Base-by-base conservation (phyloP, 2,329 filamentous ascomycete genomes). In the Chrysoporthe deuterocubensis region DNA sequence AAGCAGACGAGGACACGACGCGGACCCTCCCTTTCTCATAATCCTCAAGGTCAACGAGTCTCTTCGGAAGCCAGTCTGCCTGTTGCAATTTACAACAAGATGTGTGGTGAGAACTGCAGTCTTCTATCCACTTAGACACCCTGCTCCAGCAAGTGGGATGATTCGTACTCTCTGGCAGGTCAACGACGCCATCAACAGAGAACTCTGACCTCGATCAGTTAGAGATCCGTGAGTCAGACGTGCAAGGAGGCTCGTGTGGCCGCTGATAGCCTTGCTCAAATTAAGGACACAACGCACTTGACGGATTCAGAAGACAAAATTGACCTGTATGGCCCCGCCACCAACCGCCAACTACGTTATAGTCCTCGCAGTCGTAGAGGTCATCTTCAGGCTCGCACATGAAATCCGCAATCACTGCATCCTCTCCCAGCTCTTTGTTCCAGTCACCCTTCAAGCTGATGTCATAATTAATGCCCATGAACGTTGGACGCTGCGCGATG, bases 31-130 rank as follows among this genome's bases (percentile, higher is more conserved):
- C 54, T 0, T 32, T 50, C 0, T 42, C 42, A 7, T 57, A 32
- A 0, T 52, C n/a, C 1, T 67, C 59, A 1, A 75, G 50, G 18
- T 74, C 71, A 2, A 75, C 62, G n/a, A 75, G 71, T 16, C 74
- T 66, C 2, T 69, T 74, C 7, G 74, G 74, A 2, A 72, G 8
- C 67, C 67, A 68, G 11, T 50, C 37, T 16, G 13, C 3, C 16
- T 40, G 21, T 5, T 48, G 34, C 4, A 14, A n/a, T 11, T 58
- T 48, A 3, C 21, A 6, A 9, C 67, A 69, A 8, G 16, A 40
- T 4, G 32, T 40, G 26, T 69, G 67, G 0, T 62, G 16, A 3
- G 64, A 57, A 13, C 48, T 37, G 8, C 64, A 66, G 4, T 40
- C 2, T 1, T 44, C 32, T 2, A 69, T 44, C 67, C 67, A 69